Conservation (phyloP, 2,329 filamentous ascomycete species). For the Fusarium praegraminearum region DNA sequence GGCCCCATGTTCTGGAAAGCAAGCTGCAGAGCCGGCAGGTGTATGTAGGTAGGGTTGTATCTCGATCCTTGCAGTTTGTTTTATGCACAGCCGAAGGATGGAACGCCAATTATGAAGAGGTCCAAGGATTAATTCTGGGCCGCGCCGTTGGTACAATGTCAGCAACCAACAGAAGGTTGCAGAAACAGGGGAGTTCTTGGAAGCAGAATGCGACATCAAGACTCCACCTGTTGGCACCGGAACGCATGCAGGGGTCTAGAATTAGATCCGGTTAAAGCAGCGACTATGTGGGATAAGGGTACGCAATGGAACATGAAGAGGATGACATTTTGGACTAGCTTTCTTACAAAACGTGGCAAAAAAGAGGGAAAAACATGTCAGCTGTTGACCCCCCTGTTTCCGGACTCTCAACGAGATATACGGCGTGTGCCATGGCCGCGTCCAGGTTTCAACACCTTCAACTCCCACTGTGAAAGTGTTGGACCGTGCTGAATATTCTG, state of each 20-base stretch:
- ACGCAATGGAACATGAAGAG: not conserved
- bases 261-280: constrained; percentile 9
- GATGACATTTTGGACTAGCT: not conserved
- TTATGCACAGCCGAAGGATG: not conserved
- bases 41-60: not conserved
- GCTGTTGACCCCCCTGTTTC: too few species aligned
- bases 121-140: not conserved
- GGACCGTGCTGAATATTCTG: not conserved
- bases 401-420: not conserved
- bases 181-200: not conserved
- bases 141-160: not conserved
- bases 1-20: not conserved
- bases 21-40: not conserved
- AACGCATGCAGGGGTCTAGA: not conserved
- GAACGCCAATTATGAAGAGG: not conserved
- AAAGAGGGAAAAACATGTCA: not conserved
- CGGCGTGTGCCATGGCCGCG: not conserved
- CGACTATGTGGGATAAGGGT: not conserved
- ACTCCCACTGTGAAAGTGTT: not conserved
- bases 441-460: not conserved
- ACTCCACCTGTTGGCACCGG: not conserved
- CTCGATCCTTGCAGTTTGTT: not conserved
- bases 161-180: not conserved
- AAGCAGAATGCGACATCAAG: not conserved
- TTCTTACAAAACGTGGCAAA: not conserved